Evolutionary conservation across 1,284 basidiomycete species (phyloP).

Genomic region (Polyporus tsugae): DNA sequence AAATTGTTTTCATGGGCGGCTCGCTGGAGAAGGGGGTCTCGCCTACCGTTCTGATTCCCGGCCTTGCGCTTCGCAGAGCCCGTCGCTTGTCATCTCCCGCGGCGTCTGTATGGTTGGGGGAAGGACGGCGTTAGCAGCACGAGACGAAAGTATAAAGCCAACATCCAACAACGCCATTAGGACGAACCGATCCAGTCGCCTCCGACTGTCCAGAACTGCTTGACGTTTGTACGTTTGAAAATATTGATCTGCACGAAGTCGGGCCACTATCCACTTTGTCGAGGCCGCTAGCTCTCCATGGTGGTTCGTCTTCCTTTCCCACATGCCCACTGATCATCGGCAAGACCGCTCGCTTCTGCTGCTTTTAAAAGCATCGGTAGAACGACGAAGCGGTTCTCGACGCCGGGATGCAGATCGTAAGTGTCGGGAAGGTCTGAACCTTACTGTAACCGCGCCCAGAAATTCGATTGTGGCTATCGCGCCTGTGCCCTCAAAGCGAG

Average conservation of each 20-base stretch:
- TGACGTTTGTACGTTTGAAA: background rate
- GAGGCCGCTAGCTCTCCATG: background rate
- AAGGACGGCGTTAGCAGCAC: background rate
- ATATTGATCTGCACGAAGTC: background rate
- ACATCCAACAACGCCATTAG: background rate
- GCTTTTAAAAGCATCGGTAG: background rate
- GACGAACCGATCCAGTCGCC: background rate
- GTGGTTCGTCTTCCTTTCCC: conserved; percentile 1
- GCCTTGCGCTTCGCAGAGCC: background rate
- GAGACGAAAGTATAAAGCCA: background rate
- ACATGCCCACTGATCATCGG: background rate
- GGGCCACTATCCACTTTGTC: background rate
- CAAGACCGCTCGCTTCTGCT: background rate
- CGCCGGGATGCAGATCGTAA: background rate
- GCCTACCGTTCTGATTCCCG: conserved; percentile 2
- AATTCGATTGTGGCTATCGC: background rate
- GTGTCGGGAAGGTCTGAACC: background rate
- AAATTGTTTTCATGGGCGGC: conserved; percentile 2
- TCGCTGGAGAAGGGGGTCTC: background rate
- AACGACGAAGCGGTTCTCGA: background rate
- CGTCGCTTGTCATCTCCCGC: background rate
- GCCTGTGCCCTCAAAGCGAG: background rate
- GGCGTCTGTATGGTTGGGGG: background rate
- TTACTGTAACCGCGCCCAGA: background rate
- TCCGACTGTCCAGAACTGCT: background rate